These are phyloP conservation scores for Gleditsia sinensis DNA, from an alignment of 306 rosid species.

Conservation along the genomic window DNA sequence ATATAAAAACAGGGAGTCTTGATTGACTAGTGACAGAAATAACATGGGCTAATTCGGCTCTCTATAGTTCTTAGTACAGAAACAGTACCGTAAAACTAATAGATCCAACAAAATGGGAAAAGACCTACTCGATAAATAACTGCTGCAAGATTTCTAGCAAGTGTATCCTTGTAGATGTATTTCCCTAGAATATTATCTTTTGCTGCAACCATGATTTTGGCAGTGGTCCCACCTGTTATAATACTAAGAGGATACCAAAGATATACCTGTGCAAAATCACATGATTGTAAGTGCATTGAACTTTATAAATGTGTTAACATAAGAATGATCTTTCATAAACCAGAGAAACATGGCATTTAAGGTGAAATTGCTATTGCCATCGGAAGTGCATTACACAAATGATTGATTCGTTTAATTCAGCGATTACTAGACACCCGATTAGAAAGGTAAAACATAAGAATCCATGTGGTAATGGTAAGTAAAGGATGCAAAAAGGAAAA, in stretches of 20 bases:
- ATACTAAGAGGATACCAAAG: constrained; percentile 96
- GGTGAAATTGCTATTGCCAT: not conserved
- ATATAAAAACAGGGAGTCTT: not conserved
- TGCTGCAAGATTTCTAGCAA: constrained; percentile 85
- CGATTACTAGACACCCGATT: not conserved
- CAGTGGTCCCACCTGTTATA: constrained; percentile 88
- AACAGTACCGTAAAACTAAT: not conserved
- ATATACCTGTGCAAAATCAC: constrained; percentile 54
- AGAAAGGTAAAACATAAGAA: not conserved
- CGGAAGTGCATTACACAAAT: not conserved
- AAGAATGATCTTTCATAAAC: not conserved
- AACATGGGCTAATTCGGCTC: not conserved
- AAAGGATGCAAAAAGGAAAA: too few relatives aligned
- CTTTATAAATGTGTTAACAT: not conserved
- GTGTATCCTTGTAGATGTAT: constrained; percentile 91
- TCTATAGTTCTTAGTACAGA: not conserved
- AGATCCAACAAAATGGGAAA: not conserved
- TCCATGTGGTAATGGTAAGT: too few relatives aligned
- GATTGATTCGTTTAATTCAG: not conserved
- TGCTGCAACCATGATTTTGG: constrained; percentile 96
- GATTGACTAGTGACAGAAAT: not conserved
- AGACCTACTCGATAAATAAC: constrained; percentile 73
- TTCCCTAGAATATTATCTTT: constrained; percentile 92
- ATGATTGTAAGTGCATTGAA: not conserved
- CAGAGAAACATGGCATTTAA: not conserved